Base-by-base conservation (phyloP, 108 stramenopile species). In the Fistulifera solaris region DNA sequence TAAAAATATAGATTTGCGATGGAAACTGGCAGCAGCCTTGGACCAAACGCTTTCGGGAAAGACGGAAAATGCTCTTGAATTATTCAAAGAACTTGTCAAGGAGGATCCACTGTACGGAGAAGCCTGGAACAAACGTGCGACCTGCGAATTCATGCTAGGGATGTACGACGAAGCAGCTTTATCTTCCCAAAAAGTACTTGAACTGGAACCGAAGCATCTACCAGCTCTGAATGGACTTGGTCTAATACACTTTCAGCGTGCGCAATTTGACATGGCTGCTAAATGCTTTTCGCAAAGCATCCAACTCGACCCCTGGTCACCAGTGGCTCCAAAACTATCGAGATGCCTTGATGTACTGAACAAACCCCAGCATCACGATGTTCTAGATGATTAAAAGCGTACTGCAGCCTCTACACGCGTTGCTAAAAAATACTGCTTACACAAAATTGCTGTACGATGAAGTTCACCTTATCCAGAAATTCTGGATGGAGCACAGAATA, bases 211-310 rank as follows among this genome's bases (percentile, higher is more conserved):
- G 7, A 58, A 42, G 7, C 71, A 89, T 38, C 85, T 79, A 48
- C 84, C 83, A 52, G 84, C 84, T 1, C 54, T 78, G 25, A 80
- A 80, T 52, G 84, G 83, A 11, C 64, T 85, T 21, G 87, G 87
- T 11, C 65, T 89, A 19, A 69, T 81, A 3, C 66, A 83, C 38
- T 76, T 70, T 62, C 83, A 85, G 53, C 66, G 58, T 28, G 66
- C 61, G 21, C 53, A 72, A 5, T 52, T 69, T 19, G 41, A 59
- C 5, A 45, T 59, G 23, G 87, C 87, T 8, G 51, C 56, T 2
- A 62, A 71, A 31, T 56, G 63, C 16, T 89, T 85, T 50, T 70
- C 69, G 23, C 53, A 68, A 44, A 75, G 83, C 40, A 72, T 89
- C n/a, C 63, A 58, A 44, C 38, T 81, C 1, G 76, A 85, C 63